Percentiles rank a stretch among this genome's conserved stretches.
phyloP scores from a whole-genome alignment of 1,139 yeast species.

The Scheffersomyces quercinus region DNA sequence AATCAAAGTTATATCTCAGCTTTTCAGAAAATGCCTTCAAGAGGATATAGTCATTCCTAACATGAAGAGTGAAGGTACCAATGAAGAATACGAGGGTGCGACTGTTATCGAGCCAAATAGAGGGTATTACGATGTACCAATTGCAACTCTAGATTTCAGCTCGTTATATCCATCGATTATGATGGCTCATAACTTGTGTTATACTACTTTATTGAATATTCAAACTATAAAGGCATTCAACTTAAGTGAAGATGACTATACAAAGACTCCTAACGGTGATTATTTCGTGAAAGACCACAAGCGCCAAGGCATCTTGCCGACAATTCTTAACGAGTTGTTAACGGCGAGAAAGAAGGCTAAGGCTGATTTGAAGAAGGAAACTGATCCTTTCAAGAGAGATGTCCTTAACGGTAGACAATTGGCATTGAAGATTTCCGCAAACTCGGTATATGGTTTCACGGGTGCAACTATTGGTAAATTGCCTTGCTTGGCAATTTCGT shows the following conservation, averaged over 20 bases:
- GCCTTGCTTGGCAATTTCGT: conserved; percentile 95
- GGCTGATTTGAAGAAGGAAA: conserved; percentile 84
- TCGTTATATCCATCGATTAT: conserved; percentile 96
- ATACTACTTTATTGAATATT: conserved; percentile 79
- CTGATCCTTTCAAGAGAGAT: conserved; percentile 90
- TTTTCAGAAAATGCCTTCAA: conserved; percentile 86
- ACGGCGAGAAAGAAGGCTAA: conserved; percentile 93
- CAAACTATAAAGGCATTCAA: conserved; percentile 66
- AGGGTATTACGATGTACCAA: conserved; percentile 96
- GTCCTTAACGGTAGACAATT: conserved; percentile 96
- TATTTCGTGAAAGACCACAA: conserved; percentile 73
- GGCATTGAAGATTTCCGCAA: conserved; percentile 95
- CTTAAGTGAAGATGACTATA: conserved; percentile 75
- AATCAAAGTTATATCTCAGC: conserved; percentile 92
- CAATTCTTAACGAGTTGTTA: conserved; percentile 83
- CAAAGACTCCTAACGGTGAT: conserved; percentile 89
- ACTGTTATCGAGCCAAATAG: conserved; percentile 96
- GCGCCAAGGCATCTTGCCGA: conserved; percentile 87
- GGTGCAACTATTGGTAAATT: conserved; percentile 98
- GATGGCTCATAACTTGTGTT: conserved; percentile 99
- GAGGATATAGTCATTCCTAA: conserved; percentile 89
- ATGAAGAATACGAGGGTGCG: conserved; percentile 98
- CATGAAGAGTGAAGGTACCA: conserved; percentile 75
- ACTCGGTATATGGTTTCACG: conserved; percentile 97
- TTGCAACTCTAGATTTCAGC: conserved; percentile 96